Base-by-base conservation (phyloP, 192 early-diverging fungal species). In the Paraglomus brasilianum region DNA sequence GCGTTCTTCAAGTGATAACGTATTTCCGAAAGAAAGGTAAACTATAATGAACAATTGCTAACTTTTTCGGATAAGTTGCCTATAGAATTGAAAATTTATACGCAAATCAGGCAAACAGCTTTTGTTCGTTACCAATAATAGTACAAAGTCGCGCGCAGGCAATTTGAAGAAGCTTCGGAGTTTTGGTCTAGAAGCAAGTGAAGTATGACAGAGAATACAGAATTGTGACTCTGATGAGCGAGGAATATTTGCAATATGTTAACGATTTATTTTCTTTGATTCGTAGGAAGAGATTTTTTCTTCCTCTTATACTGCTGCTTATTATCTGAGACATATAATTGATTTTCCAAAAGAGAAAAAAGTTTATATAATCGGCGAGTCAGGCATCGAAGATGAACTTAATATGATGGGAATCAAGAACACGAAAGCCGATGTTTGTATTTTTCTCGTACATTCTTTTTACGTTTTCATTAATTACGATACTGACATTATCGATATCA, bases 91-190 rank as follows among this genome's bases (percentile, higher is more conserved):
- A 21, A 62, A 22, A 38, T 49, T 36, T 14, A 51, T 55, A 22
- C 5, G 21, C 39, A 21, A n/a, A 42, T 41, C 47, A 86, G 92
- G 90, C 40, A 99, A 99, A 80, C 85, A 86, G 36, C 70, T 98
- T n/a, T 81, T 97, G 46, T 99, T 97, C 78, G 95, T 99, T 17
- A 94, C 97, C 41, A 99, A 99, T 86, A 99, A 99, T 83, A 92
- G 90, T 76, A 88, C 92, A 45, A 94, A 91, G 55, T 95, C 95
- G 17, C 88, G 97, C 38, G 72, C 73, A 9, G 78, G 83, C 59
- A 96, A 96, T 70, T 72, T 90, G 21, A 79, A 86, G 43, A 97
- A 97, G 82, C 96, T 99, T 74, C 71, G 80, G 52, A 82, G 77
- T 50, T 76, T 97, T 6, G 89, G 91, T 36, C 92, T 99, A 46